Conservation (phyloP, 192 early-diverging fungal genomes). For the Backusella macrospora region DNA sequence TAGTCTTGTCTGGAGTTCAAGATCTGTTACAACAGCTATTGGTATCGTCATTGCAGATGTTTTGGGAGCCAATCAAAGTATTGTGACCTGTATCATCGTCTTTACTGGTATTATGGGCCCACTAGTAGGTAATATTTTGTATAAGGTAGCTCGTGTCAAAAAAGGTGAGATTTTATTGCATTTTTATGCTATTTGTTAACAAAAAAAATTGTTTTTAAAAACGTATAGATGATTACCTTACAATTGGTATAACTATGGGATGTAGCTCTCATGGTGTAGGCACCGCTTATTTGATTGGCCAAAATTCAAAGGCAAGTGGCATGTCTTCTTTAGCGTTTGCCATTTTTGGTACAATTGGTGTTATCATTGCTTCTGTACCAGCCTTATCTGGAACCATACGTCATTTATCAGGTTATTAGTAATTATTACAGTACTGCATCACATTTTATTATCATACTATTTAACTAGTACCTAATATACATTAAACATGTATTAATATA, state of each 20-base stretch:
- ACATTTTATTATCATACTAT: background rate
- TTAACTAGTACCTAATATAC: background rate
- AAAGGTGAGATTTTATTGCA: background rate
- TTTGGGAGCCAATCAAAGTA: conserved; percentile 19
- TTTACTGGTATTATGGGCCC: conserved; percentile 31
- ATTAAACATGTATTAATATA: background rate
- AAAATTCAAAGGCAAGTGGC: conserved; percentile 11
- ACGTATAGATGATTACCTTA: conserved; percentile 31
- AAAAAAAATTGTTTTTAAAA: too few relatives aligned
- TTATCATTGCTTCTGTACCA: conserved; percentile 21
- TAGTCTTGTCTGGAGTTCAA: conserved; percentile 16
- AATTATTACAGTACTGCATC: background rate
- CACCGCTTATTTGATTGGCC: conserved; percentile 23
- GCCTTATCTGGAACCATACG: background rate
- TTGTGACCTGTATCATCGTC: conserved; percentile 28
- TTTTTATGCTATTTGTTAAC: too few relatives aligned
- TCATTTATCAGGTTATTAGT: conserved; percentile 12
- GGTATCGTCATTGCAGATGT: conserved; percentile 28
- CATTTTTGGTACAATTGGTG: conserved; percentile 24
- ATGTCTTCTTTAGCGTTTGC: conserved; percentile 29
- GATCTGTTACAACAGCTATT: conserved; percentile 35
- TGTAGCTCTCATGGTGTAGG: conserved; percentile 31
- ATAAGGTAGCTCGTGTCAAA: conserved; percentile 13
- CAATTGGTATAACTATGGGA: conserved; percentile 34
- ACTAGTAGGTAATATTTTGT: background rate